Evolutionary conservation across 139 green algal species (phyloP), one percentile per base, ranked within the genome.

Genomic region (Picochlorum costavermella): DNA sequence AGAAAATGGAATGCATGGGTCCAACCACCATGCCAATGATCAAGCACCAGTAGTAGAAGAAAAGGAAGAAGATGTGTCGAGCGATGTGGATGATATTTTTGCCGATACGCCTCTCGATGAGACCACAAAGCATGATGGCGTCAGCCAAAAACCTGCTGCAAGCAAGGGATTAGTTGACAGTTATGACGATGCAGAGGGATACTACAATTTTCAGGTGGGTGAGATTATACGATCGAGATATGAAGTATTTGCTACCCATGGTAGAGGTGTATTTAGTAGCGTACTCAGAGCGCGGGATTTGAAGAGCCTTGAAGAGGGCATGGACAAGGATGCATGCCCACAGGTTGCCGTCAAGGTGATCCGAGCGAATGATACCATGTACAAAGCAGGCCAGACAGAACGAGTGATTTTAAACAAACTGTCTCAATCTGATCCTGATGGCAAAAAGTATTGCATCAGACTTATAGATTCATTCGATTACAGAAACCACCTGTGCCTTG

Each of bases 151-250:
- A 3, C 36, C 49, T 3, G 45, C 25, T 12, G 43, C 37, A 11
- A 25, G 43, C 26, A 59, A 50, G 44, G 80, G 58, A 2, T 74
- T 96, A 50, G 60, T 68, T 14, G 92, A 98, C 70, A 87, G 83
- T 50, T 96, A 91, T 65, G 92, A 98, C 60, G 92, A 98, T 65
- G 70, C 79, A 2, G 91, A 98, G 61, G 92, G 92, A 49, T 98
- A 98, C 79, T 98, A 98, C 83, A 89, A 92, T 50, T 96, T 96
- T 74, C 83, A 90, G 65, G 83, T 92, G 29, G 85, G 94, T 28
- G 93, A 98, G 72, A 65, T 96, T 20, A 81, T 98, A 48, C 82
- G 90, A 36, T 68, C 60, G 6, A 78, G 90, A 8, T 95, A 89
- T 61, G 75, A 92, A 71, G 84, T 94, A 58, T 83, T 75, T 50